Evolutionary conservation across 495 filamentous ascomycete species (phyloP), one percentile per base, ranked within the genome.

Genomic region (Aspergillus indologenus): DNA sequence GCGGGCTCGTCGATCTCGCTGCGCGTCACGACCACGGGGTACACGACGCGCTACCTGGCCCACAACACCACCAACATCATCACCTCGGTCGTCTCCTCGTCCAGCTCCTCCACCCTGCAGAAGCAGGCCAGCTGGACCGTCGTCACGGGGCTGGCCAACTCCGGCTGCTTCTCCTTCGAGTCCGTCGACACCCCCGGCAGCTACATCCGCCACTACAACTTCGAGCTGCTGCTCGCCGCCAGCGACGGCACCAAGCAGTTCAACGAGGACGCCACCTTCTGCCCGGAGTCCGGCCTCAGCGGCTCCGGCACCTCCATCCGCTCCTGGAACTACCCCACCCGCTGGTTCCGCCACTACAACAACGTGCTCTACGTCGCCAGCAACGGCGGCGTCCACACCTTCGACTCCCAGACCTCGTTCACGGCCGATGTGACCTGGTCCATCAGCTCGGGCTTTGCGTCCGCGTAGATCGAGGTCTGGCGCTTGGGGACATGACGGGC

Each of bases 131-230:
- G 75, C 71, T 85, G 80, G 81, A 81, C 68, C 3, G 79, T 84
- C 42, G 73, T 70, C 22, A 68, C 78, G 2, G 81, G 82, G 31
- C 79, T 84, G 24, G 77, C 56, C 31, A 80, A 83, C 61, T 76
- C 71, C 66, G 80, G 18, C 26, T 85, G 82, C 66, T 77, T 65
- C 69, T 83, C 81, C 0, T 85, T 85, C 64, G 82, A 85, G 75
- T 81, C 81, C 29, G 58, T 58, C 6, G 82, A 85, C 59, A 80
- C 79, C 3, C 68, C 81, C 20, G 81, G 81, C 19, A 81, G 80
- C 70, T 85, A 68, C 63, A 76, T 85, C 18, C 75, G 82, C 0
- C 81, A 83, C 71, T 68, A 67, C 59, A 63, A 76, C 65, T 83
- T 81, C 48, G 73, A 0, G 17, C 76, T 83, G 45, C 19, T 67